phyloP scores from a whole-genome alignment of 306 rosid genomes.

The Hippophae gyantsensis region DNA sequence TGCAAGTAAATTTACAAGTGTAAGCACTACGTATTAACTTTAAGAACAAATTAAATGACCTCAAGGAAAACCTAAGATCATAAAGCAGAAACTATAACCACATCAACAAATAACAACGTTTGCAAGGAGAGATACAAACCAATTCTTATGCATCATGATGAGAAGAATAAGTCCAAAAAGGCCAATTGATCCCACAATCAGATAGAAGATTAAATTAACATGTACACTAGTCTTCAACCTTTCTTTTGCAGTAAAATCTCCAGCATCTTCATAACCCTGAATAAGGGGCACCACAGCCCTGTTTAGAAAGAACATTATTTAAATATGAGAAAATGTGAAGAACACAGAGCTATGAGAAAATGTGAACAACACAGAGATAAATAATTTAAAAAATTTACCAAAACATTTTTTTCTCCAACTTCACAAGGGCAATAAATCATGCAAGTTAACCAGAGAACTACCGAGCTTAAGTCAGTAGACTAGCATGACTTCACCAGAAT shows the following conservation, averaged over 20 bases:
- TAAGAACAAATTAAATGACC: too few relatives aligned
- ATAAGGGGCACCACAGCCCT: slow-evolving; percentile 99
- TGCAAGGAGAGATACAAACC: slow-evolving; percentile 46
- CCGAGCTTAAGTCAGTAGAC: not conserved
- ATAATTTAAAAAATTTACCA: not conserved
- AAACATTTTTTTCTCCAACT: not conserved
- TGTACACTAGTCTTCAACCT: slow-evolving; percentile 93
- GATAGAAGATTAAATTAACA: slow-evolving; percentile 76
- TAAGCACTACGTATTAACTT: not conserved
- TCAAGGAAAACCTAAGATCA: not conserved
- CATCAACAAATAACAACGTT: slow-evolving; percentile 11
- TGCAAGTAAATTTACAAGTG: not conserved
- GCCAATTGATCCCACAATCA: slow-evolving; percentile 71
- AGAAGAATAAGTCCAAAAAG: slow-evolving; percentile 69
- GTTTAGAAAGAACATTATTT: slow-evolving; percentile 44
- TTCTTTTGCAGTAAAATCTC: slow-evolving; percentile 78
- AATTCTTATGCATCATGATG: slow-evolving; percentile 41
- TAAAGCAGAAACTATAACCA: slow-evolving; percentile 12
- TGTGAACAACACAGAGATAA: slow-evolving; percentile 14
- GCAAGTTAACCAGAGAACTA: slow-evolving; percentile 13
- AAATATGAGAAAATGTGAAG: slow-evolving; percentile 31
- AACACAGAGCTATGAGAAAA: slow-evolving; percentile 33
- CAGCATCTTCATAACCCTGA: slow-evolving; percentile 99
- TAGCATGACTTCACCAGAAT: too few relatives aligned
- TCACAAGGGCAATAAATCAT: slow-evolving; percentile 2